phyloP scores from a whole-genome alignment of 2,329 filamentous ascomycete genomes.

The Stachybotrys echinatus region DNA sequence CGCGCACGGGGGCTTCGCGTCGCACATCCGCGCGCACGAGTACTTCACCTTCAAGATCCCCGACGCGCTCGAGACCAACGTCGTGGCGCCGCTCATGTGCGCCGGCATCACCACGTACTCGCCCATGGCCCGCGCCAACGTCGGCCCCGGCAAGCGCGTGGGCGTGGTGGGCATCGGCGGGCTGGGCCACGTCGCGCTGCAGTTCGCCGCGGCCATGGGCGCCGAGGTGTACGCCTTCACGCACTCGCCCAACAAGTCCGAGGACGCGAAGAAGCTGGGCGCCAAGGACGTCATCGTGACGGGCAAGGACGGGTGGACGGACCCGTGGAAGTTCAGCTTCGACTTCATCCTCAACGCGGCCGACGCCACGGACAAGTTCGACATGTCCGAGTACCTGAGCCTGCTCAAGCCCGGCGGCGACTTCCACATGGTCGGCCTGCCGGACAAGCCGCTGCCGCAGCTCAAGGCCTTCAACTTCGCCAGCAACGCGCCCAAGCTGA shows the following conservation, averaged over 20 bases:
- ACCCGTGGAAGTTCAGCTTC: conserved; percentile 44
- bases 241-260: conserved; percentile 51
- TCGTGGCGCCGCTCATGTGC: conserved; percentile 67
- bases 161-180: conserved; percentile 70
- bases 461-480: conserved; percentile 36
- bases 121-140: conserved; percentile 60
- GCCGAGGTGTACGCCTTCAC: conserved; percentile 63
- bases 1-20: conserved; percentile 58
- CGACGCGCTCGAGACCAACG: conserved; percentile 41
- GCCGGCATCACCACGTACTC: conserved; percentile 71
- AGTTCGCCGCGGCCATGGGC: conserved; percentile 66
- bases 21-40: conserved; percentile 43
- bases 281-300: conserved; percentile 49
- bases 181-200: conserved; percentile 66
- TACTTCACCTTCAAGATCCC: conserved; percentile 58
- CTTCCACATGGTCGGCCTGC: conserved; percentile 55
- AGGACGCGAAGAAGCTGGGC: conserved; percentile 57
- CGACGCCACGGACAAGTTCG: conserved; percentile 47
- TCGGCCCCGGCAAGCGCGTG: conserved; percentile 65
- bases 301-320: conserved; percentile 49
- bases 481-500: conserved; percentile 47
- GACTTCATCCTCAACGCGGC: conserved; percentile 47
- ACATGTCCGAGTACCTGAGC: conserved; percentile 45
- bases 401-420: conserved; percentile 46
- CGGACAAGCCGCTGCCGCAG: conserved; percentile 41